Conservation (phyloP, 495 filamentous ascomycete species). For the Neurospora sp. region DNA sequence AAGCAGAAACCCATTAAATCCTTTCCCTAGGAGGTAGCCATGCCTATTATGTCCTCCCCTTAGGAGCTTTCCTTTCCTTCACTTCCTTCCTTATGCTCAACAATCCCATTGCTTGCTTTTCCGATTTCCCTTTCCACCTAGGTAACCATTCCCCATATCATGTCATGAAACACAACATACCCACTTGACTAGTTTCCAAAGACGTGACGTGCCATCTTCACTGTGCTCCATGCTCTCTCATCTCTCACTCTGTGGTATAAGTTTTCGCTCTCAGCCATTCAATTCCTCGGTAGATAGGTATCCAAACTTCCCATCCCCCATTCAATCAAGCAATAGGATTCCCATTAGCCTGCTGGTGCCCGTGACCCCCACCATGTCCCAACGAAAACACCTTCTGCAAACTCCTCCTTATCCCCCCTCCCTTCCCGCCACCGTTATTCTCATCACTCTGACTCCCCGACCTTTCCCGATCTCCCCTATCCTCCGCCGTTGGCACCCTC, state of each 20-base stretch:
- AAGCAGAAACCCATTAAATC: too few species aligned
- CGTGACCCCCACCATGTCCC: slow-evolving; percentile 1
- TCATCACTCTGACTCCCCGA: slow-evolving; percentile 22
- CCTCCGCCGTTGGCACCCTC: not conserved
- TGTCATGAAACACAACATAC: not conserved
- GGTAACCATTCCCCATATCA: not conserved
- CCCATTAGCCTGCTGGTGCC: not conserved
- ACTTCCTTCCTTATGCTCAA: too few species aligned
- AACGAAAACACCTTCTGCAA: slow-evolving; percentile 31
- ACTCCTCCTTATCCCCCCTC: slow-evolving; percentile 22
- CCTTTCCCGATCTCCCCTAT: not conserved
- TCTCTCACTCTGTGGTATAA: not conserved
- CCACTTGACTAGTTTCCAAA: not conserved
- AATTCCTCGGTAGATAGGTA: not conserved
- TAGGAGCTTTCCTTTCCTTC: too few species aligned
- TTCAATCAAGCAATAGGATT: not conserved
- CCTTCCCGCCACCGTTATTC: slow-evolving; percentile 30
- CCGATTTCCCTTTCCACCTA: not conserved
- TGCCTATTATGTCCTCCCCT: too few species aligned
- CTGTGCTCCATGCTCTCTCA: not conserved
- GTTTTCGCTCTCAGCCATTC: not conserved
- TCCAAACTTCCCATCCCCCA: not conserved
- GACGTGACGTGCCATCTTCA: not conserved
- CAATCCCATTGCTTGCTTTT: not conserved
- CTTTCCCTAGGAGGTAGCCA: too few species aligned